Conservation (phyloP, 75 land plant species). For the Adiantum capillusveneris region DNA sequence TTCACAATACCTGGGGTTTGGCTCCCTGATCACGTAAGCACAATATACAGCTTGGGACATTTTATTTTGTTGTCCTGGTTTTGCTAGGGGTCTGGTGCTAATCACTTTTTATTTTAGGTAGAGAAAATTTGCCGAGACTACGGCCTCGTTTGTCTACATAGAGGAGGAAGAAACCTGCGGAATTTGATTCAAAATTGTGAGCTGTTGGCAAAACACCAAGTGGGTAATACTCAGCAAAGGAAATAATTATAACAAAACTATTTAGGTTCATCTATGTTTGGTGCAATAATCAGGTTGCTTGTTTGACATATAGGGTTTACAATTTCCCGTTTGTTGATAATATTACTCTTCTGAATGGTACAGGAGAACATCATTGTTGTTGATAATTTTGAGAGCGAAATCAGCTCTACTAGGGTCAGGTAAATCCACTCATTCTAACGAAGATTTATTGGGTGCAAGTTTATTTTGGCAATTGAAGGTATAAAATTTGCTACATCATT, state of each 20-base stretch:
- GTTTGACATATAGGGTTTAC: background rate
- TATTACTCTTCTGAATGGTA: constrained; percentile 4
- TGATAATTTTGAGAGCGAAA: constrained; percentile 66
- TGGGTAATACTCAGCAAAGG: constrained; percentile 4
- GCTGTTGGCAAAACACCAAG: constrained; percentile 54
- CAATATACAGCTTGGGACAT: background rate
- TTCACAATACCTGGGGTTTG: constrained; percentile 65
- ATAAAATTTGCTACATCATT: no score
- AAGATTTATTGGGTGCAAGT: no score
- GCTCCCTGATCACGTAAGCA: constrained; percentile 72
- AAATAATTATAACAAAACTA: background rate
- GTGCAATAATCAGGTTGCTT: no score
- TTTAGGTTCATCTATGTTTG: background rate
- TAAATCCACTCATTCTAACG: no score
- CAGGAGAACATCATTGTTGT: constrained; percentile 75
- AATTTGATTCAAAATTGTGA: constrained; percentile 48
- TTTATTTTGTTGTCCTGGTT: background rate
- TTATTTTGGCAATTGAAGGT: no score
- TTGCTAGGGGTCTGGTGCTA: background rate
- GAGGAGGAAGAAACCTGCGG: constrained; percentile 59
- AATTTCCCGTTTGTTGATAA: background rate
- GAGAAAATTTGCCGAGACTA: constrained; percentile 52
- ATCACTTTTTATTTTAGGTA: constrained; percentile 34
- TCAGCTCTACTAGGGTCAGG: constrained; percentile 87
- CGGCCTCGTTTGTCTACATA: constrained; percentile 74